Conservation (phyloP, 2,329 filamentous ascomycete genomes). For the Aspergillus sojae region DNA sequence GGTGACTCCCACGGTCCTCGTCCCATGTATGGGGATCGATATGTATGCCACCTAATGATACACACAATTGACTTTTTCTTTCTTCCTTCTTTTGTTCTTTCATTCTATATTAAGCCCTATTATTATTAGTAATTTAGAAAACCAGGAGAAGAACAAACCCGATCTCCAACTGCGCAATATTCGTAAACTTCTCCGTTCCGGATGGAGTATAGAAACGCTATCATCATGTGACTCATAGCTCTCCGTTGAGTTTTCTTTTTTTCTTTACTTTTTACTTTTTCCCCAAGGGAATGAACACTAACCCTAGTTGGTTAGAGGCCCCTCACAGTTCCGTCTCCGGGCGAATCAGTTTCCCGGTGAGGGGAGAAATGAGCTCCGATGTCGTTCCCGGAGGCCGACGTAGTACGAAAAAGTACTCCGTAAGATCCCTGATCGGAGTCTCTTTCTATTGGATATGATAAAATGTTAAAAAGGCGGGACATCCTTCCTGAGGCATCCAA, state of each 20-base stretch:
- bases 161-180: not conserved
- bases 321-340: not conserved
- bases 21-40: not conserved
- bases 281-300: not conserved
- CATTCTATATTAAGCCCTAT: not conserved
- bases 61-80: not conserved
- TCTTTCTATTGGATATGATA: not conserved
- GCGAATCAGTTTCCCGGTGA: not conserved
- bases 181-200: not conserved
- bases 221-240: constrained; percentile 2
- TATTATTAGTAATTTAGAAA: not conserved
- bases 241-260: not conserved
- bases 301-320: not conserved
- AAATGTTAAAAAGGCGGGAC: constrained; percentile 4
- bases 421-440: not conserved
- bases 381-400: not conserved
- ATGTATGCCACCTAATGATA: not conserved
- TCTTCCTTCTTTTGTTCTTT: not conserved
- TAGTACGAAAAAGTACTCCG: constrained; percentile 5
- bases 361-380: not conserved
- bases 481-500: constrained; percentile 14
- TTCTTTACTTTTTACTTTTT: no score
- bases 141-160: not conserved
- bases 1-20: constrained; percentile 8
- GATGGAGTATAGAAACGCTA: not conserved